Percentiles rank a stretch among this genome's conserved stretches.
Evolutionary conservation across 2,329 filamentous ascomycete genomes (phyloP).

Genomic region (Botrytis cinerea): DNA sequence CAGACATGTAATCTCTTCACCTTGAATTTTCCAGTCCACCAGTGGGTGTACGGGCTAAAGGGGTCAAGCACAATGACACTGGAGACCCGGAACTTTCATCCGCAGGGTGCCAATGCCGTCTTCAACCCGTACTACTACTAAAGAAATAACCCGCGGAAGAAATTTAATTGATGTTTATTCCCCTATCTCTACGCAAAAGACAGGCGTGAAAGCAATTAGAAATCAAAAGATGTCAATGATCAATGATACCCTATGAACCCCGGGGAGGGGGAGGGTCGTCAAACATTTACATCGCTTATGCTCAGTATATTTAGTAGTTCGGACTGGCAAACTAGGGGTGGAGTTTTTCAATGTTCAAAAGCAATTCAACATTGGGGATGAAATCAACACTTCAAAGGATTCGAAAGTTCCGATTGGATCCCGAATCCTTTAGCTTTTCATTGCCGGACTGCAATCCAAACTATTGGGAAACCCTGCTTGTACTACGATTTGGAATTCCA

Average conservation of each 20-base stretch:
- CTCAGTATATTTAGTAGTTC: background rate
- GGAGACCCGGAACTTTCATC: background rate
- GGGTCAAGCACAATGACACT: background rate
- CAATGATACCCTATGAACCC: background rate
- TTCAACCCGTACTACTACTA: background rate
- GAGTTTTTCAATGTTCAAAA: background rate
- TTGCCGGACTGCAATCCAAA: background rate
- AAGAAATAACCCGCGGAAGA: background rate
- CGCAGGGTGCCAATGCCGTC: background rate
- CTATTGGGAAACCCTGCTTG: constrained; percentile 1
- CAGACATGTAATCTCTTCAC: too few relatives aligned
- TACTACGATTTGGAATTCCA: background rate
- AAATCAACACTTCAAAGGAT: background rate
- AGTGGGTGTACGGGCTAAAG: too few relatives aligned
- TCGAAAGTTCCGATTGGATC: background rate
- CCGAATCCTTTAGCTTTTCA: background rate
- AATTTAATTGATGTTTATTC: background rate
- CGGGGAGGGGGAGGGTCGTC: background rate
- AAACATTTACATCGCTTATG: background rate
- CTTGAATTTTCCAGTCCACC: too few relatives aligned
- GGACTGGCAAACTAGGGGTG: background rate
- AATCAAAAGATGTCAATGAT: background rate
- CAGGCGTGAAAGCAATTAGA: background rate
- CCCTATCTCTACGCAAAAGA: background rate
- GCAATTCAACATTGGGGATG: background rate